Evolutionary conservation across 768 basidiomycete species (phyloP).

Genomic region (Rhizopogon vinicolor): DNA sequence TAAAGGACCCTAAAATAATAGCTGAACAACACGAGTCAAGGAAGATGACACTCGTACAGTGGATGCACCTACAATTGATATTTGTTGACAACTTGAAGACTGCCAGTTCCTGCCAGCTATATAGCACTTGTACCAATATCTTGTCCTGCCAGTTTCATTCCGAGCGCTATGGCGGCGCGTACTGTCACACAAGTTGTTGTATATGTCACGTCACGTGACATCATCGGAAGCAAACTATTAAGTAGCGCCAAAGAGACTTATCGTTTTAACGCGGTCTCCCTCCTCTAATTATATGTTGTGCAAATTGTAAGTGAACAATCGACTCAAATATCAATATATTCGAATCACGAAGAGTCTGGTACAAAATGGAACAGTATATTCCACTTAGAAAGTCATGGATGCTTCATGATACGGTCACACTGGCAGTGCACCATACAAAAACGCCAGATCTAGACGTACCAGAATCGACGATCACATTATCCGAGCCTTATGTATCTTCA

Average conservation of each 20-base stretch:
- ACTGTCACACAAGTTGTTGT: neutral
- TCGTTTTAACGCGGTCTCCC: neutral
- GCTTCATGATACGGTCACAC: neutral
- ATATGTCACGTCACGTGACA: neutral
- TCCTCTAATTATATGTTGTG: neutral
- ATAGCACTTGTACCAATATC: too few species aligned
- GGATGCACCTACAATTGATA: neutral
- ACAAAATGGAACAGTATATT: neutral
- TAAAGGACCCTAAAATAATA: too few species aligned
- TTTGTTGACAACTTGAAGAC: too few species aligned
- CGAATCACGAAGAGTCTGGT: neutral
- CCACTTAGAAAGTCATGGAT: too few species aligned
- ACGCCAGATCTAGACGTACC: too few species aligned
- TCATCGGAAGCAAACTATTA: too few species aligned
- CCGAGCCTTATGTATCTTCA: constrained; percentile 83
- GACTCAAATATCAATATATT: neutral
- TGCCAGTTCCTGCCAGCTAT: too few species aligned
- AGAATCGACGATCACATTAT: constrained; percentile 4
- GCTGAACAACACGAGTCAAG: neutral
- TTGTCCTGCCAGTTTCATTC: too few species aligned
- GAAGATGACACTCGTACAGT: neutral
- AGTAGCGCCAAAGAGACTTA: neutral
- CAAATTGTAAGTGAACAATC: neutral
- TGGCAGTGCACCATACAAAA: neutral
- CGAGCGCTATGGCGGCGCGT: neutral